Base-by-base conservation (phyloP, 2,329 filamentous ascomycete species). In the Colletotrichum sp. region DNA sequence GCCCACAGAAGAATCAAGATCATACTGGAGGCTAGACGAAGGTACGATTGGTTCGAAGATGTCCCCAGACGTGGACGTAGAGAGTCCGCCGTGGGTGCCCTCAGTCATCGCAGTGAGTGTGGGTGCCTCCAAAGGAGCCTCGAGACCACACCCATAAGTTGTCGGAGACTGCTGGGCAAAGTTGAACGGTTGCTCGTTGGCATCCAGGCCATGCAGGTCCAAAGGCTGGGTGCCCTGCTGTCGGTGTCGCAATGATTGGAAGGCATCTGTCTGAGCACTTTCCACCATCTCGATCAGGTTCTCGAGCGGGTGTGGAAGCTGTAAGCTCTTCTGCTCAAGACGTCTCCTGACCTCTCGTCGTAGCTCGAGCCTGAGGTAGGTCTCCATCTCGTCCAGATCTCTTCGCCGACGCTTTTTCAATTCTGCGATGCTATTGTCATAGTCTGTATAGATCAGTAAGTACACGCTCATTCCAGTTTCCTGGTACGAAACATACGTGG, bases 251-350 rank as follows among this genome's bases (percentile, higher is more conserved):
- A 12, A 12, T 4, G 9, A 44, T 4, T 12, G 39, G 4, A 44
- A 49, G 9, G 1, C 39, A 2, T 49, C 39, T n/a, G 39, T 9
- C 0, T n/a, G 39, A 4, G 39, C 39, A 12, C 9, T 6, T 1
- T 44, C 9, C 3, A 44, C 0, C 3, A 44, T n/a, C 3, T 12
- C 18, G 1, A 44, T n/a, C 39, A 44, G 39, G 39, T 10, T 10
- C 5, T n/a, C 4, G 2, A 44, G 18, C 0, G 5, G 0, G 0
- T 1, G 39, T 2, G 39, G 39, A 6, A n/a, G 5, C 1, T 44
- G 5, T 0, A 44, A 44, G 39, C 0, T 49, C 39, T 4, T 6
- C 9, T 49, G 39, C 1, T n/a, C 39, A 6, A 44, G 39, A 10
- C 39, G 39, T 3, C 39, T 44, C 16, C 4, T 9, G 8, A 39